A percentile compares a stretch with the other conserved stretches of the same genome.
Conservation (phyloP, 345 rosid species). For the Cardamine chenopodiifolia region DNA sequence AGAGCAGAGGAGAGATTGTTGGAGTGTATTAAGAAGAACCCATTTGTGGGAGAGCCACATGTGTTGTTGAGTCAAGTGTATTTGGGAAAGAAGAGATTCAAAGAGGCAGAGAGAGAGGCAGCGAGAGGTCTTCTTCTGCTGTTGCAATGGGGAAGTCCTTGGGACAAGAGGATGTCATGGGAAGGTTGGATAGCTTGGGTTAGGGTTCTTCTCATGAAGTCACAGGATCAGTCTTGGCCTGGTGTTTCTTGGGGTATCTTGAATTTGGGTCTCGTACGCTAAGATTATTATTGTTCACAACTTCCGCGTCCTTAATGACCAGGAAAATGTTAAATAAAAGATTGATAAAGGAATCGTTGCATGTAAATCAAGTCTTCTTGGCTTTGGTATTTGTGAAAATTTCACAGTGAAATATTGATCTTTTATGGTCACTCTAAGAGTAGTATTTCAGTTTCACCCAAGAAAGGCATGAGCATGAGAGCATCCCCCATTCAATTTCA, state of each 20-base stretch:
- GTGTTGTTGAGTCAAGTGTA: slow-evolving; percentile 73
- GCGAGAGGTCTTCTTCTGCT: slow-evolving; percentile 65
- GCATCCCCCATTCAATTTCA: too few species aligned
- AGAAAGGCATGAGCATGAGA: too few species aligned
- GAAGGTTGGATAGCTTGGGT: slow-evolving; percentile 97
- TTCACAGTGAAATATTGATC: too few species aligned
- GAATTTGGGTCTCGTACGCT: slow-evolving; percentile 77
- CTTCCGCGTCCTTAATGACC: background rate
- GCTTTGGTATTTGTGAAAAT: background rate
- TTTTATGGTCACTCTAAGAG: too few species aligned
- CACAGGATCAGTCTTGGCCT: slow-evolving; percentile 85
- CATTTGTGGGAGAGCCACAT: slow-evolving; percentile 81
- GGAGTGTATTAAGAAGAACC: slow-evolving; percentile 63
- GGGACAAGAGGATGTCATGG: slow-evolving; percentile 97
- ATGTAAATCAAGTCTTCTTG: slow-evolving; percentile 1
- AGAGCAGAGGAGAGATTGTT: slow-evolving; percentile 55
- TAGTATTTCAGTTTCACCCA: too few species aligned
- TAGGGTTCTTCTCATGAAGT: slow-evolving; percentile 76
- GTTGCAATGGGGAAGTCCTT: slow-evolving; percentile 90
- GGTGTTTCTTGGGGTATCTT: slow-evolving; percentile 75
- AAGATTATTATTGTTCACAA: slow-evolving; percentile 14
- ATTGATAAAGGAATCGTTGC: slow-evolving; percentile 7
- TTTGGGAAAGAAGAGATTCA: slow-evolving; percentile 57
- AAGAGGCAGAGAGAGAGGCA: slow-evolving; percentile 69
- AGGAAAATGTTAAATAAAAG: background rate